Conservation (phyloP, 2,329 filamentous ascomycete genomes). For the Sclerotinia minor region DNA sequence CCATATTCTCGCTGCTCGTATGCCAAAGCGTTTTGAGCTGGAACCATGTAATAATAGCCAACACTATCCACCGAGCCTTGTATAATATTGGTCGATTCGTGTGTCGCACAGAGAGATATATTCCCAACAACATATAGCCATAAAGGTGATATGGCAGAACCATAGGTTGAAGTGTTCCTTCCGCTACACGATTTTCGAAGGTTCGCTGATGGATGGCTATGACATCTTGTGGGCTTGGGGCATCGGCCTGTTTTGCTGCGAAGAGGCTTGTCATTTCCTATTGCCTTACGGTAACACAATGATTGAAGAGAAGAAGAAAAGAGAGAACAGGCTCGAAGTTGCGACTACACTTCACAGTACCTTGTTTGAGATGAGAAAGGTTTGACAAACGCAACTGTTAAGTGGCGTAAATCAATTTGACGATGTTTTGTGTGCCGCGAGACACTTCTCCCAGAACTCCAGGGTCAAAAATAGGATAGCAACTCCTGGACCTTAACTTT, state of each 20-base stretch:
- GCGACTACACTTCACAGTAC: conserved; percentile 2
- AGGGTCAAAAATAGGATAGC: not conserved
- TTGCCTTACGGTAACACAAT: not conserved
- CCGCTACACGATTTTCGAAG: conserved; percentile 44
- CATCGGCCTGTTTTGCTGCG: not conserved
- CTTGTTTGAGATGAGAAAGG: not conserved
- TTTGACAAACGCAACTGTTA: not conserved
- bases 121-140: conserved; percentile 49
- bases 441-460: not conserved
- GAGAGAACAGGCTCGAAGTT: not conserved
- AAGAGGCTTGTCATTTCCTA: conserved; percentile 17
- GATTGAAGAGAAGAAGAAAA: not conserved
- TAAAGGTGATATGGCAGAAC: conserved; percentile 55
- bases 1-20: conserved; percentile 54
- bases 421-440: conserved; percentile 1
- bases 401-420: conserved; percentile 4
- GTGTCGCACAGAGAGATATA: conserved; percentile 60
- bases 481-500: not conserved
- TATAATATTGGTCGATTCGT: conserved; percentile 52
- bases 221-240: conserved; percentile 34
- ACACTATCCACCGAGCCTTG: conserved; percentile 51
- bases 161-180: conserved; percentile 49
- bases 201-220: conserved; percentile 42
- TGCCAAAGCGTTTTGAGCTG: conserved; percentile 47
- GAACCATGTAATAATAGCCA: conserved; percentile 47